Evolutionary conservation across 768 basidiomycete genomes (phyloP).

Genomic region (Suillus plorans): DNA sequence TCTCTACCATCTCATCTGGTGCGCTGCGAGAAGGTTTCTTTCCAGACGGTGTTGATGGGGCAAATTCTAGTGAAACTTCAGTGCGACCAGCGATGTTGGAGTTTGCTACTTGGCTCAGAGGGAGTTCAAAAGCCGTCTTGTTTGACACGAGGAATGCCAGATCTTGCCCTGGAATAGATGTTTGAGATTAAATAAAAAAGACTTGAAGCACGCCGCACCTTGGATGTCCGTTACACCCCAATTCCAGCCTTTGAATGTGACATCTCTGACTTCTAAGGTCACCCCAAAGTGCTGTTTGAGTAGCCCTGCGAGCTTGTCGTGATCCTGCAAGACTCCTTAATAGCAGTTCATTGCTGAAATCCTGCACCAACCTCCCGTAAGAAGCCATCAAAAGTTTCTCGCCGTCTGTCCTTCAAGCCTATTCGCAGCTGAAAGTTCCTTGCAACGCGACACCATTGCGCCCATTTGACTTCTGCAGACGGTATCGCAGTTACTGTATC

Average conservation of each 20-base stretch:
- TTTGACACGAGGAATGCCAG: slow-evolving; percentile 89
- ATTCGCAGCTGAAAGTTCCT: slow-evolving; percentile 88
- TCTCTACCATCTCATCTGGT: slow-evolving; percentile 90
- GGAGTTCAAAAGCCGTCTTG: slow-evolving; percentile 87
- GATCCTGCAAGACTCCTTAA: slow-evolving; percentile 56
- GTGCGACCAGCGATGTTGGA: slow-evolving; percentile 97
- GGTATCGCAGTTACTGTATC: slow-evolving; percentile 64
- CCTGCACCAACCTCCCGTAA: slow-evolving; percentile 64
- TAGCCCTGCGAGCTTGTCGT: slow-evolving; percentile 77
- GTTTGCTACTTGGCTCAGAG: slow-evolving; percentile 84
- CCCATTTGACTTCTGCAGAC: slow-evolving; percentile 79
- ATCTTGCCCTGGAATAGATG: slow-evolving; percentile 65
- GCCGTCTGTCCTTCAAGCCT: slow-evolving; percentile 72
- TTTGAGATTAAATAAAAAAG: slow-evolving; percentile 2
- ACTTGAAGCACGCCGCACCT: slow-evolving; percentile 48
- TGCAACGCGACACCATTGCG: slow-evolving; percentile 89
- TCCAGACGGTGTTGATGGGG: slow-evolving; percentile 42
- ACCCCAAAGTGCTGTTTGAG: slow-evolving; percentile 88
- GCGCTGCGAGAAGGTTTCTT: slow-evolving; percentile 44
- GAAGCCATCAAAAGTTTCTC: slow-evolving; percentile 94
- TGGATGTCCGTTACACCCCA: slow-evolving; percentile 96
- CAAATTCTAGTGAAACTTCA: slow-evolving; percentile 98
- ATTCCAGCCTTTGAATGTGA: slow-evolving; percentile 95
- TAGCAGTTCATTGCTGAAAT: not conserved
- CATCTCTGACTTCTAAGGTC: slow-evolving; percentile 82